These are phyloP conservation scores for Leptographium radiaticola DNA, from an alignment of 2,329 filamentous ascomycete genomes.

Conservation along the genomic window DNA sequence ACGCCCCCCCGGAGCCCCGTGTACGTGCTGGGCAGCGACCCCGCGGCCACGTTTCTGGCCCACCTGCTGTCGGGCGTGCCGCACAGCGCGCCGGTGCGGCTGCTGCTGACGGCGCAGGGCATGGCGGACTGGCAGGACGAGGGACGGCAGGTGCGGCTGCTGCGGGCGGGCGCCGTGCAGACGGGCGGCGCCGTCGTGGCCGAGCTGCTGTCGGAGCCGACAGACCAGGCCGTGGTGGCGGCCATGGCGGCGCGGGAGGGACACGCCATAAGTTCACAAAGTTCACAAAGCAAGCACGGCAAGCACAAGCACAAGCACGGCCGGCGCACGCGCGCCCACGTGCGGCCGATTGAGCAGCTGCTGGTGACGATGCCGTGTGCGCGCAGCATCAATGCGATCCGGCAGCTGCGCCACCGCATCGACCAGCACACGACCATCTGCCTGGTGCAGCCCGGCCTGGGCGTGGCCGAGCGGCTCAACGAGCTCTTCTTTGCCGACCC, in stretches of 20 bases:
- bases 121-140: constrained; percentile 15
- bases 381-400: constrained; percentile 14
- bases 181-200: constrained; percentile 10
- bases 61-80: constrained; percentile 17
- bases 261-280: no score
- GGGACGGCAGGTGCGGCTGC: constrained; percentile 9
- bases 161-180: background rate
- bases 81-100: constrained; percentile 16
- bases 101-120: constrained; percentile 14
- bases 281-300: no score
- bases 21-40: constrained; percentile 17
- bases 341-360: constrained; percentile 15
- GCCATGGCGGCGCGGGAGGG: background rate
- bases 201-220: constrained; percentile 11
- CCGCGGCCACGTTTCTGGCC: constrained; percentile 17
- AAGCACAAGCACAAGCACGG: background rate
- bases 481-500: constrained; percentile 55
- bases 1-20: constrained; percentile 12
- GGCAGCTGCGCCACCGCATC: constrained; percentile 17
- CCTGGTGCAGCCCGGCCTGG: constrained; percentile 43
- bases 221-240: background rate
- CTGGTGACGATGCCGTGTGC: constrained; percentile 19
- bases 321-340: background rate
- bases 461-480: constrained; percentile 68
- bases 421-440: constrained; percentile 21